These are phyloP conservation scores for Talaromyces marneffei DNA, from an alignment of 2,329 filamentous ascomycete genomes.

Conservation along the genomic window DNA sequence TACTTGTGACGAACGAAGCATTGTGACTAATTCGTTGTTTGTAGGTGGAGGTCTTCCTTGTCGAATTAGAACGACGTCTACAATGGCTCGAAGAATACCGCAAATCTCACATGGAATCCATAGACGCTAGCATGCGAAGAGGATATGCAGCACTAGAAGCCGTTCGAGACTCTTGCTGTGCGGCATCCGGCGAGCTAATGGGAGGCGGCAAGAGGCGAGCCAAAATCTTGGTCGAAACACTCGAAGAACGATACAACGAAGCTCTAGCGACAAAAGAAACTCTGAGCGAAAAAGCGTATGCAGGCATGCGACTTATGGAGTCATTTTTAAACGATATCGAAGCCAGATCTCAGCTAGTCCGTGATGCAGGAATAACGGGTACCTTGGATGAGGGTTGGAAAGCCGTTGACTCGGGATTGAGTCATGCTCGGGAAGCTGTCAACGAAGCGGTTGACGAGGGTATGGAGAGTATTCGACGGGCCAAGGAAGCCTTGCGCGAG, in stretches of 20 bases:
- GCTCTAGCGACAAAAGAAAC: constrained; percentile 78
- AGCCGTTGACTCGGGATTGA: constrained; percentile 72
- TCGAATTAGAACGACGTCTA: constrained; percentile 77
- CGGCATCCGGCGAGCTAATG: constrained; percentile 83
- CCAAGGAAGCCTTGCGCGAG: constrained; percentile 74
- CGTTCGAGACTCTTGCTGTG: constrained; percentile 80
- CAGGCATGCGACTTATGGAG: constrained; percentile 82
- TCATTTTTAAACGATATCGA: constrained; percentile 81
- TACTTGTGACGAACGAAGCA: not conserved
- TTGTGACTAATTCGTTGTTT: not conserved
- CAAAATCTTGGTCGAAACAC: constrained; percentile 83
- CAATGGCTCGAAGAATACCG: constrained; percentile 86
- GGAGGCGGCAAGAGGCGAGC: constrained; percentile 78
- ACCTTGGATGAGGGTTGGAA: constrained; percentile 75
- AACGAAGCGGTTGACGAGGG: constrained; percentile 71
- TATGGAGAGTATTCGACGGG: constrained; percentile 73
- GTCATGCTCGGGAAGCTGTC: constrained; percentile 67
- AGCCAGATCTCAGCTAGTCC: constrained; percentile 69
- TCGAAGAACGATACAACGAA: constrained; percentile 82
- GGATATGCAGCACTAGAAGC: constrained; percentile 81
- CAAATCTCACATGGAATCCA: constrained; percentile 69
- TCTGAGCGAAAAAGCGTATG: constrained; percentile 82
- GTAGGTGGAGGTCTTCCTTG: constrained; percentile 51
- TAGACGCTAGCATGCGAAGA: constrained; percentile 77
- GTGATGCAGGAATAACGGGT: constrained; percentile 63